Conservation (phyloP, 768 basidiomycete genomes). For the Russula dissimulans region DNA sequence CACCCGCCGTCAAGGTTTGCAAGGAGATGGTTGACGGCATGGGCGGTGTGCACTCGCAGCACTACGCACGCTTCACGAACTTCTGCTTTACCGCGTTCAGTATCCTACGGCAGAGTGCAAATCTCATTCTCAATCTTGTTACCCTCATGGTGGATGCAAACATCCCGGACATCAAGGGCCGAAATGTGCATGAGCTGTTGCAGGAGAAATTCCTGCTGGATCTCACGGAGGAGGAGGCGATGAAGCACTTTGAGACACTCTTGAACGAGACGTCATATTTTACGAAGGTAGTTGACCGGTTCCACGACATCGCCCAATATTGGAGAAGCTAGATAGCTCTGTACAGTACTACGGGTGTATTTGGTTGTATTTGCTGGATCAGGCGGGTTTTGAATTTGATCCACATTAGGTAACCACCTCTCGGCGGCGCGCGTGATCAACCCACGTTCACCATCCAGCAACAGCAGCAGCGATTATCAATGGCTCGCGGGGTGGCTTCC, state of each 20-base stretch:
- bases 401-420: no score
- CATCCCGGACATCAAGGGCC: constrained; percentile 93
- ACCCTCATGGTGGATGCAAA: constrained; percentile 97
- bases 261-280: constrained; percentile 94
- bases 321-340: constrained; percentile 55
- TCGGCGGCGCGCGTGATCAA: no score
- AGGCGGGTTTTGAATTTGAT: no score
- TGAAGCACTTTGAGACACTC: constrained; percentile 90
- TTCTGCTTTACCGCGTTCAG: constrained; percentile 98
- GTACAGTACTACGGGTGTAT: no score
- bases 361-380: no score
- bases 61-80: constrained; percentile 92
- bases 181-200: constrained; percentile 79
- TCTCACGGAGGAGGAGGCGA: constrained; percentile 92
- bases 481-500: constrained; percentile 22
- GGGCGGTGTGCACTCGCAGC: constrained; percentile 95
- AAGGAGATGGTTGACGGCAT: constrained; percentile 56
- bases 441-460: no score
- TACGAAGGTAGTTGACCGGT: constrained; percentile 85
- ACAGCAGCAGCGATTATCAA: not conserved
- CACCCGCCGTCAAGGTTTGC: no score
- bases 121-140: constrained; percentile 92
- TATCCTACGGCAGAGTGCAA: constrained; percentile 91
- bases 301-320: constrained; percentile 87
- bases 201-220: constrained; percentile 96